Conservation (phyloP, 352 stramenopile species). For the Phytophthora cajani region DNA sequence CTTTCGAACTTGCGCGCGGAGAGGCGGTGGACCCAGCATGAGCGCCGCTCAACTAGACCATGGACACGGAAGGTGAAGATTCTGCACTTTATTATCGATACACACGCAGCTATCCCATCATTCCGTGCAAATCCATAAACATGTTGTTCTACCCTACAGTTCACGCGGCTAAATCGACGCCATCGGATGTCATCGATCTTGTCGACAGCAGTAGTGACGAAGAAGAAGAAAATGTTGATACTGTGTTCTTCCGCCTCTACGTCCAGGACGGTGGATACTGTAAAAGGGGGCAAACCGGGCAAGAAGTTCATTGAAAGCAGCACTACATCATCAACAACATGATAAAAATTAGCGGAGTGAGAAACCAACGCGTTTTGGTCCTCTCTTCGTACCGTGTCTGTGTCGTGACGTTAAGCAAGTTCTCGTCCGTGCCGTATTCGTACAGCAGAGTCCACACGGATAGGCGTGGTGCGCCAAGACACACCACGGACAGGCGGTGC, state of each 20-base stretch:
- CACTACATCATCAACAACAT: neutral
- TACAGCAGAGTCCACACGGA: conserved; percentile 8
- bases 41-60: neutral
- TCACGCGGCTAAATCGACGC: neutral
- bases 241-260: neutral
- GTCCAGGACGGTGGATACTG: neutral
- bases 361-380: neutral
- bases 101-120: neutral
- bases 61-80: neutral
- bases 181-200: neutral
- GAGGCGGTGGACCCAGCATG: neutral
- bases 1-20: neutral
- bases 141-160: neutral
- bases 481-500: neutral
- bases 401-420: conserved; percentile 7
- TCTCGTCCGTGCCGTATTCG: conserved; percentile 3
- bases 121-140: too few relatives aligned
- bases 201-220: neutral
- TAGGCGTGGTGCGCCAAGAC: neutral
- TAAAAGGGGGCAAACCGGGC: conserved; percentile 2
- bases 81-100: too few relatives aligned
- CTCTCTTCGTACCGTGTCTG: neutral
- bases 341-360: neutral
- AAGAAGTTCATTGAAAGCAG: neutral
- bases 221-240: neutral